Evolutionary conservation across 345 rosid species (phyloP).

Genomic region (Erodium maritimum): DNA sequence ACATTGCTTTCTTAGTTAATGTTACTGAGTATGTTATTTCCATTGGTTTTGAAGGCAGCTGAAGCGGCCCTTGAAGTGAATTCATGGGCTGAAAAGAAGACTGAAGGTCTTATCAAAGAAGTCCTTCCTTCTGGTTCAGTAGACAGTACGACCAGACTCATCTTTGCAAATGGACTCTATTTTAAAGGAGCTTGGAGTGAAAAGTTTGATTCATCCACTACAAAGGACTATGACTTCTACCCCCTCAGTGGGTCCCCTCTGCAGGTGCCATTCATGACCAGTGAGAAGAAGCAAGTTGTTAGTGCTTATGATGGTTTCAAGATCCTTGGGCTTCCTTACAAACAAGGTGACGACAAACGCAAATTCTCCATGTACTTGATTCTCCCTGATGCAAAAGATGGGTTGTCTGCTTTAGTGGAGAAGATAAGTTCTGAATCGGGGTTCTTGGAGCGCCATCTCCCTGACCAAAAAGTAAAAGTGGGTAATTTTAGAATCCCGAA

Average conservation of each 20-base stretch:
- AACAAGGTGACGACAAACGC: not conserved
- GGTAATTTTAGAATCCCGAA: slow-evolving; percentile 2
- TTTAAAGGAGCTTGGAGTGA: slow-evolving; percentile 8
- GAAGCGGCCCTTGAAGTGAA: not conserved
- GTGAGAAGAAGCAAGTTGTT: not conserved
- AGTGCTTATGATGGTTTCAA: not conserved
- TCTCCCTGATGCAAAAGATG: not conserved
- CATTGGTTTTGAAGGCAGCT: not conserved
- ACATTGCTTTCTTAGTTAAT: no score
- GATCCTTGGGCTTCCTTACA: not conserved
- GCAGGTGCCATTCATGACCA: not conserved
- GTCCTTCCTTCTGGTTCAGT: slow-evolving; percentile 1
- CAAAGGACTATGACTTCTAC: slow-evolving; percentile 1
- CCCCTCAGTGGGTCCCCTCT: slow-evolving; percentile 4
- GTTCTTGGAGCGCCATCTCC: not conserved
- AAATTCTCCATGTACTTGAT: slow-evolving; percentile 4
- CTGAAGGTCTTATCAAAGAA: slow-evolving; percentile 4
- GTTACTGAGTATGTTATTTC: not conserved
- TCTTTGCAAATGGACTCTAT: slow-evolving; percentile 2
- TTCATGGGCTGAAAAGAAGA: slow-evolving; percentile 2
- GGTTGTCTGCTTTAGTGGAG: slow-evolving; percentile 2
- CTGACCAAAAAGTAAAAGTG: not conserved
- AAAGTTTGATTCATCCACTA: not conserved
- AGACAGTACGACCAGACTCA: not conserved
- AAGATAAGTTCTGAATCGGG: not conserved